A percentile compares a stretch with the other conserved stretches of the same genome.
phyloP scores from a whole-genome alignment of 495 filamentous ascomycete genomes.

The Lophiotrema nucula region DNA sequence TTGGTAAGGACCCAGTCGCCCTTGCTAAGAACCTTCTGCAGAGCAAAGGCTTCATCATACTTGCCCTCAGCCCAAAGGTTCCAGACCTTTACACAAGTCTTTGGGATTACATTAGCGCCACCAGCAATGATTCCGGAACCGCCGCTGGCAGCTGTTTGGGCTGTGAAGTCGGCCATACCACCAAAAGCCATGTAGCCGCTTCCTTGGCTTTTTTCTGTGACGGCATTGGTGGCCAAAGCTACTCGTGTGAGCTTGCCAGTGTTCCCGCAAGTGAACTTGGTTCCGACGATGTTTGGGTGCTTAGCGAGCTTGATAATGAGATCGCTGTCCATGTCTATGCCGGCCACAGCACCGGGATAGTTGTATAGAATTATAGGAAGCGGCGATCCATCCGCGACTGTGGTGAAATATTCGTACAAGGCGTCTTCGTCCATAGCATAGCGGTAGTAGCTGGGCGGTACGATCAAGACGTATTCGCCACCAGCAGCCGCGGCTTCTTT shows the following conservation, averaged over 20 bases:
- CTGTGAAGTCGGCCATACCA: conserved; percentile 83
- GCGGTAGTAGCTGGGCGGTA: conserved; percentile 84
- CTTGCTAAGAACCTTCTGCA: conserved; percentile 68
- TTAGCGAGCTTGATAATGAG: conserved; percentile 76
- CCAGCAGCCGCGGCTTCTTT: conserved; percentile 66
- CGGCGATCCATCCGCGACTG: conserved; percentile 71
- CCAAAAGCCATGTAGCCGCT: conserved; percentile 82
- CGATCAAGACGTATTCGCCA: conserved; percentile 73
- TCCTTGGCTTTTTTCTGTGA: conserved; percentile 62
- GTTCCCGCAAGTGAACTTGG: conserved; percentile 89
- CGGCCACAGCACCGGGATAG: conserved; percentile 87
- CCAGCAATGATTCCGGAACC: conserved; percentile 84
- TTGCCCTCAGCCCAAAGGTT: conserved; percentile 71
- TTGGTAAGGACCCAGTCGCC: conserved; percentile 88
- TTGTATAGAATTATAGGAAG: conserved; percentile 85
- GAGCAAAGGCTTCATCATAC: conserved; percentile 67
- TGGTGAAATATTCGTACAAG: conserved; percentile 72
- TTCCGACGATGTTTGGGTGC: conserved; percentile 82
- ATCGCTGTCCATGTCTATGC: conserved; percentile 89
- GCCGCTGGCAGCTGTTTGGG: conserved; percentile 76
- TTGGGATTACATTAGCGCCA: conserved; percentile 82
- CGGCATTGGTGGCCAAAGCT: conserved; percentile 71
- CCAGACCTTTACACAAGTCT: conserved; percentile 80
- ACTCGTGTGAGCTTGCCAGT: conserved; percentile 87
- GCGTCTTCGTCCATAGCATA: conserved; percentile 73